Percentiles rank a stretch among this genome's conserved stretches.
These are phyloP conservation scores for Trapa bicornis DNA, from an alignment of 345 rosid genomes.

Conservation along the genomic window DNA sequence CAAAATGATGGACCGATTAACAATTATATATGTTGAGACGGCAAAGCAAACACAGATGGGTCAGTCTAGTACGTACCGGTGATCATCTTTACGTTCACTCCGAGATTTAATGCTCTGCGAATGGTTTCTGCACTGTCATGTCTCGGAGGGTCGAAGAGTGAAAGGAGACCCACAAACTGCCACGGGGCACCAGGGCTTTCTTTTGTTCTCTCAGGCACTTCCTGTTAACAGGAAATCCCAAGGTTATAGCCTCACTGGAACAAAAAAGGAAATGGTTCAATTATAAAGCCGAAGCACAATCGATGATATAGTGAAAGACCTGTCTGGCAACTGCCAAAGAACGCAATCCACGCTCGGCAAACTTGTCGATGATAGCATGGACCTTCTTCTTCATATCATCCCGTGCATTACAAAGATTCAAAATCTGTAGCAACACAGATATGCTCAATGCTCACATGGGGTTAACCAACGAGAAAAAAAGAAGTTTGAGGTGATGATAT, in stretches of 20 bases:
- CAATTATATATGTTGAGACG: neutral
- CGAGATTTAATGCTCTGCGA: conserved; percentile 36
- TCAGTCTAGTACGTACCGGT: conserved; percentile 16
- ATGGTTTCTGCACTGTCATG: conserved; percentile 49
- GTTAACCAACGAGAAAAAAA: neutral
- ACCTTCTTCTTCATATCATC: conserved; percentile 49
- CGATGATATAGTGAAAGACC: conserved; percentile 22
- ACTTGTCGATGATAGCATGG: conserved; percentile 51
- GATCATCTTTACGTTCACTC: conserved; percentile 48
- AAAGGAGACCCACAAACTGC: conserved; percentile 25
- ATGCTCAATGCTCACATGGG: neutral
- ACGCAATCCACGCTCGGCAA: conserved; percentile 75
- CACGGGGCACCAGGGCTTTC: conserved; percentile 25
- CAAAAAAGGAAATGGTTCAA: neutral
- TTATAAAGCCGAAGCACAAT: neutral
- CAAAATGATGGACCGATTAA: neutral
- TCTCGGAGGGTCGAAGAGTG: conserved; percentile 39
- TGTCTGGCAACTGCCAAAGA: conserved; percentile 71
- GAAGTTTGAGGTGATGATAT: neutral
- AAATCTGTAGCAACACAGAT: conserved; percentile 28
- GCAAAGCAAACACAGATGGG: neutral
- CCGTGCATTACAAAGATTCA: conserved; percentile 39
- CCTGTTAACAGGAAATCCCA: conserved; percentile 9
- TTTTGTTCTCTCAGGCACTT: conserved; percentile 24
- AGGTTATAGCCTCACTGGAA: neutral